Base-by-base conservation (phyloP, 495 filamentous ascomycete genomes). In the Rostrohypoxylon terebratum region DNA sequence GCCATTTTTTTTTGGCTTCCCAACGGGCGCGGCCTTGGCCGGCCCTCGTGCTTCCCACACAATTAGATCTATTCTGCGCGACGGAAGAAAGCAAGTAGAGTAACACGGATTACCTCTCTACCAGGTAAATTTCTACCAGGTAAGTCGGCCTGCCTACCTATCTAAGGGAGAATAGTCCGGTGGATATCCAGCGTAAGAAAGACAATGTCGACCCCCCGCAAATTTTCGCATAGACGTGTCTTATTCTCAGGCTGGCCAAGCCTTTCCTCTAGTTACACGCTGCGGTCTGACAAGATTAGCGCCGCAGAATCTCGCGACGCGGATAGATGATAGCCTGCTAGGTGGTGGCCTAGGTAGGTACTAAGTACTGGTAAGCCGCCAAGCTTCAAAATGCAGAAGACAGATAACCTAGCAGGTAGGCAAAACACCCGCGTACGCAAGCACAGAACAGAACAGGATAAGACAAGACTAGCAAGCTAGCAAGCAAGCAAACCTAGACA, bases 21-120 rank as follows among this genome's bases (percentile, higher is more conserved):
- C 63, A 62, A 72, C 63, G 42, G 58, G 63, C 14, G 42, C 44
- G 63, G 50, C 45, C 31, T 55, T 65, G 23, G 44, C 54, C 55
- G 54, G 34, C 21, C 50, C 20, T 28, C n/a, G 57, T 36, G 38
- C 34, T 44, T 25, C 38, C 31, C 14, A 54, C 38, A 42, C 38
- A 42, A 42, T 42, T 13, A 55, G 14, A 8, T 13, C 7, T 21
- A n/a, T n/a, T 13, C 7, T 21, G 23, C 38, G 11, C 55, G 9
- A 45, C n/a, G 6, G 42, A 42, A 14, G 13, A 42, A 14, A 42
- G 38, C 13, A 42, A 14, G 38, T 42, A 14, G 38, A 45, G 42
- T 45, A 45, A 45, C 42, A 45, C 42, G 16, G 2, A 2, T 20
- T 7, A 8, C 42, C 42, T 13, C 1, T 42, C 38, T 42, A 28